Percentiles rank a stretch among this genome's conserved stretches.
phyloP scores from a whole-genome alignment of 1,284 basidiomycete genomes.

The Rhodotorula sp. region DNA sequence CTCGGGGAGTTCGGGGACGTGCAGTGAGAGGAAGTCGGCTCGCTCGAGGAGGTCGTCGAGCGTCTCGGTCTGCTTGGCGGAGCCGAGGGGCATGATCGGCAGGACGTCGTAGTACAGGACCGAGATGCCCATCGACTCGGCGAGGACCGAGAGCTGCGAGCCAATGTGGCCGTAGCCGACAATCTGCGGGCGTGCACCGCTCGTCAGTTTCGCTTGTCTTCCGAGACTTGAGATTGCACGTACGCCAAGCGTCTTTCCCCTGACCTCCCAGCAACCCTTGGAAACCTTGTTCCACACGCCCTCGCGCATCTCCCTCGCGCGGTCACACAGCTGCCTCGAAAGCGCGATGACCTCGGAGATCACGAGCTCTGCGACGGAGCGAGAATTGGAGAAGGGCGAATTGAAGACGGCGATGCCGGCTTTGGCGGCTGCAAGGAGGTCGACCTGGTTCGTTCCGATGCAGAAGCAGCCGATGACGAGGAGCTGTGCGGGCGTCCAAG shows the following conservation, averaged over 20 bases:
- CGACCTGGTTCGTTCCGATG: conserved; percentile 97
- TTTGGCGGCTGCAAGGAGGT: conserved; percentile 76
- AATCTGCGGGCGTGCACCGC: conserved; percentile 54
- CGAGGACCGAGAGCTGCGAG: conserved; percentile 92
- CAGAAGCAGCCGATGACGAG: conserved; percentile 98
- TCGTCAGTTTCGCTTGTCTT: background rate
- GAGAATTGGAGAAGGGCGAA: conserved; percentile 99
- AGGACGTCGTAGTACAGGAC: conserved; percentile 95
- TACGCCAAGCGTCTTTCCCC: conserved; percentile 88
- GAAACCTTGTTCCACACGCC: conserved; percentile 96
- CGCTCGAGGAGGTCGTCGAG: conserved; percentile 73
- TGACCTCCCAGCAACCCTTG: conserved; percentile 96
- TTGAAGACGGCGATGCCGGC: conserved; percentile 98
- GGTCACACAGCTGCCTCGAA: conserved; percentile 90
- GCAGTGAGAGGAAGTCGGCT: conserved; percentile 92
- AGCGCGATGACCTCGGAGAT: conserved; percentile 90
- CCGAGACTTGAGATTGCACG: background rate
- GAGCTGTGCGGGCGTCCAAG: conserved; percentile 58
- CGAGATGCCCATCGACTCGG: conserved; percentile 93
- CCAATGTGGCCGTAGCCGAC: conserved; percentile 99
- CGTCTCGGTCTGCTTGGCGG: conserved; percentile 81
- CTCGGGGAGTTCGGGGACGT: conserved; percentile 94
- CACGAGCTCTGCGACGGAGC: conserved; percentile 97
- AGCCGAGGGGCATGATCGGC: conserved; percentile 97
- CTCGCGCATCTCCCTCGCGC: conserved; percentile 78